phyloP scores from a whole-genome alignment of 2,329 filamentous ascomycete species.

The Fusarium sp. region DNA sequence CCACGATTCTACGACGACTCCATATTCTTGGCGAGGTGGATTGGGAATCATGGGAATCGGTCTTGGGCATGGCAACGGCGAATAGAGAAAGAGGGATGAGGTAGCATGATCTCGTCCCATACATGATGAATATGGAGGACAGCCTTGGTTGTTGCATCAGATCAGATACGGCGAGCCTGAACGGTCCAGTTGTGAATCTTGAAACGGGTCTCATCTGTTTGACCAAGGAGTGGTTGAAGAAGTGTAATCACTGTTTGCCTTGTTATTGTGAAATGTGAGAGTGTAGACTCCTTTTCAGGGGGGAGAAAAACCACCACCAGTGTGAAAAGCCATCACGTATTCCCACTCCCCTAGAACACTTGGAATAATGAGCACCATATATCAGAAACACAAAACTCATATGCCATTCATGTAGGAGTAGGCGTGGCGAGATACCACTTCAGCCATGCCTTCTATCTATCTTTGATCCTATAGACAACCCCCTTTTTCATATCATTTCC shows the following conservation, averaged over 20 bases:
- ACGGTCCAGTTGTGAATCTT: not conserved
- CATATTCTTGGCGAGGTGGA: not conserved
- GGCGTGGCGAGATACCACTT: slow-evolving; percentile 13
- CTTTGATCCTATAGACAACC: slow-evolving; percentile 15
- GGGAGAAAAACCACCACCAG: not conserved
- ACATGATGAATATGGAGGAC: not conserved
- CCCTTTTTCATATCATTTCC: slow-evolving; percentile 28
- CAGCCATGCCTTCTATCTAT: slow-evolving; percentile 24
- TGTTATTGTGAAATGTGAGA: not conserved
- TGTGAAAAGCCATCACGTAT: not conserved
- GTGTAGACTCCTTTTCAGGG: not conserved
- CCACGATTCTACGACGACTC: not conserved
- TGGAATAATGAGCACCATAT: not conserved
- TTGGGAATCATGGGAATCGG: not conserved
- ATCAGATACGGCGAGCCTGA: not conserved
- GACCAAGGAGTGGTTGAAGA: not conserved
- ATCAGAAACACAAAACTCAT: slow-evolving; percentile 15
- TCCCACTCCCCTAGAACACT: not conserved
- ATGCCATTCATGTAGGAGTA: slow-evolving; percentile 26
- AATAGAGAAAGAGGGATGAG: slow-evolving; percentile 13
- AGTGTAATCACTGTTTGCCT: not conserved
- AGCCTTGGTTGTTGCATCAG: not conserved
- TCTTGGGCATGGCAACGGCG: not conserved
- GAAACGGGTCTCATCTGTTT: not conserved
- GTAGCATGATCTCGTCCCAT: not conserved